phyloP scores from a whole-genome alignment of 2,329 filamentous ascomycete genomes.

The Xylaria polymorpha region DNA sequence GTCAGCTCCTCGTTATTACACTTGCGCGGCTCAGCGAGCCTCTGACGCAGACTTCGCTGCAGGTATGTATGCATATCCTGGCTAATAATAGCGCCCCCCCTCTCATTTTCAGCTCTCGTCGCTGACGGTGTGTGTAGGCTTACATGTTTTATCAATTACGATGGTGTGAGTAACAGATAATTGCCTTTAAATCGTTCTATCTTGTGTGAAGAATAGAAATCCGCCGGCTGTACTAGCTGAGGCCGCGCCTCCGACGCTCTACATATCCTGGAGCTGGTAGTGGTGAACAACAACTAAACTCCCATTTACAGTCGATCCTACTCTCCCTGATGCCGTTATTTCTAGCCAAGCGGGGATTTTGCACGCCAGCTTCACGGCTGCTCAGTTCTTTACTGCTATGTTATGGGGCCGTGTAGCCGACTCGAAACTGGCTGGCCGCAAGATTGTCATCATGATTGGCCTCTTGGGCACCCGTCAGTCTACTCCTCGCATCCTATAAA shows the following conservation, averaged over 20 bases:
- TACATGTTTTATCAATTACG: conserved; percentile 93
- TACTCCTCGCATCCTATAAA: not conserved
- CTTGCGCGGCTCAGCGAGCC: conserved; percentile 85
- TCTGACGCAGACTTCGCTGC: conserved; percentile 79
- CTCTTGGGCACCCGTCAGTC: conserved; percentile 69
- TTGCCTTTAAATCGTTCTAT: not conserved
- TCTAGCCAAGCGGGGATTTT: conserved; percentile 81
- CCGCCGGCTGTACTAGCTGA: not conserved
- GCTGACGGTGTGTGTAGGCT: conserved; percentile 56
- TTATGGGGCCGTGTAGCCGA: conserved; percentile 81
- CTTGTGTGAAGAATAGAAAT: not conserved
- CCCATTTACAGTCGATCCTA: conserved; percentile 58
- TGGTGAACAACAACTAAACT: conserved; percentile 16
- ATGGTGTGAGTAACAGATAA: conserved; percentile 60
- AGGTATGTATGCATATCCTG: conserved; percentile 53
- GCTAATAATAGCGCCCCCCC: not conserved
- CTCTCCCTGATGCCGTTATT: conserved; percentile 71
- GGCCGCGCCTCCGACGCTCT: not conserved
- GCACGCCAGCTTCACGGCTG: conserved; percentile 81
- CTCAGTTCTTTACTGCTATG: conserved; percentile 85
- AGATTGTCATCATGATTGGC: conserved; percentile 81
- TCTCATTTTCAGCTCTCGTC: not conserved
- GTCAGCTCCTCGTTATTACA: conserved; percentile 81
- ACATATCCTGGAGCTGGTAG: not conserved
- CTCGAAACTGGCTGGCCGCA: conserved; percentile 74